Conservation (phyloP, 768 basidiomycete species). For the Chiua virens region DNA sequence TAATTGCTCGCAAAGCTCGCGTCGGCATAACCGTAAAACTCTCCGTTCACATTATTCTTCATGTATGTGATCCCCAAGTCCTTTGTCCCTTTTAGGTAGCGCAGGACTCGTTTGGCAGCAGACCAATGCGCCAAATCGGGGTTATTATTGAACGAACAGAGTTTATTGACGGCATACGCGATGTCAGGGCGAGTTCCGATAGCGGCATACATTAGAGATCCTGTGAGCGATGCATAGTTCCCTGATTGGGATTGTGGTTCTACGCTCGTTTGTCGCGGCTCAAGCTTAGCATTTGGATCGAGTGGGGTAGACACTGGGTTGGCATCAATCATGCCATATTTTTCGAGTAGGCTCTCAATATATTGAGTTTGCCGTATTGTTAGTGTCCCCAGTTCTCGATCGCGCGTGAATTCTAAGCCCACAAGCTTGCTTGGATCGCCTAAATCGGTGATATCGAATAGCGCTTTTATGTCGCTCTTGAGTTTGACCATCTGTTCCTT, state of each 20-base stretch:
- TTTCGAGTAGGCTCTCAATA: background rate
- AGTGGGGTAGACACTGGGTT: constrained; percentile 8
- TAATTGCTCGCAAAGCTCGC: constrained; percentile 28
- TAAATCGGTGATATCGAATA: constrained; percentile 11
- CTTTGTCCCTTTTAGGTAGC: constrained; percentile 15
- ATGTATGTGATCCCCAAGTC: background rate
- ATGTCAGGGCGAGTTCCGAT: constrained; percentile 12
- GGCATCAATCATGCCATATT: background rate
- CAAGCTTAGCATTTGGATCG: background rate
- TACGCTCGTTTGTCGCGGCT: background rate
- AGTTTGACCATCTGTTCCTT: background rate
- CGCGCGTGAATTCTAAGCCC: background rate
- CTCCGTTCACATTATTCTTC: background rate
- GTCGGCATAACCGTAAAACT: constrained; percentile 22
- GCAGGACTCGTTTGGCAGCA: constrained; percentile 13
- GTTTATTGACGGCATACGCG: background rate
- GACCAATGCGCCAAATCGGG: constrained; percentile 5
- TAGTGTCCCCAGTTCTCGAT: background rate
- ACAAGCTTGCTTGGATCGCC: constrained; percentile 23
- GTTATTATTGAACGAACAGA: constrained; percentile 11
- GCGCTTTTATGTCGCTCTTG: background rate
- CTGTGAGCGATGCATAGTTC: constrained; percentile 4
- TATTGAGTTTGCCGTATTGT: constrained; percentile 6
- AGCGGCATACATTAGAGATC: constrained; percentile 25
- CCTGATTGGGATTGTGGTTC: background rate